Base-by-base conservation (phyloP, 805 yeast genomes). In the Saturnispora bothae region DNA sequence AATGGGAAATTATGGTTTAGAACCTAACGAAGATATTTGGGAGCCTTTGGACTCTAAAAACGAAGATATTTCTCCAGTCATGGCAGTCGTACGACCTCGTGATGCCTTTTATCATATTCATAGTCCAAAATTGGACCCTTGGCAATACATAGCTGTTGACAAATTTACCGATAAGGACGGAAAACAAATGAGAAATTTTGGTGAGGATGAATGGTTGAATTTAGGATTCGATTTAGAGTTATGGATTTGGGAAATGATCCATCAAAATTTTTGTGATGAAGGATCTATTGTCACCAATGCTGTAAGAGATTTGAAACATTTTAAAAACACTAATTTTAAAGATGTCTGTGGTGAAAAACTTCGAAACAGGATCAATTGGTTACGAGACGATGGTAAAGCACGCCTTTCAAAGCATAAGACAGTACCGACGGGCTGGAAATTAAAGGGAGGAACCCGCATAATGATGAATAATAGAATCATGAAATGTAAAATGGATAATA, bases 81-180 rank as follows among this genome's bases (percentile, higher is more conserved):
- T 33, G n/a, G 34, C 42, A n/a, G 28, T 21, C 39, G 39, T 34
- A 1, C 47, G 45, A 33, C 45, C 53, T 10, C 40, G 43, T 10
- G 54, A 53, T 36, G 44, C 54, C 44, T 54, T 57, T 38, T 46
- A 69, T 29, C 76, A 70, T 46, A 63, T 72, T 19, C 71, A 70
- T 48, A 63, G 56, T 48, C 76, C 76, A 5, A 70, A 70, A 48
- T 54, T 70, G 33, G 64, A 69, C 45, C 76, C 76, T 1, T 67
- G 70, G 66, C 51, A 45, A n/a, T 49, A 48, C 25, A 32, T 44
- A 13, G 22, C 39, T 1, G 42, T 45, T 12, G 47, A 51, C 28
- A 39, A 46, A 26, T 48, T 48, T 33, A 44, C 47, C 15, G 48
- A 42, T 36, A 33, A 26, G 38, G 32, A 46, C 3, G 38, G 40